Percentiles rank a stretch among this genome's conserved stretches.
phyloP scores from a whole-genome alignment of 495 filamentous ascomycete genomes.

The Penicillium macrosclerotiorum region DNA sequence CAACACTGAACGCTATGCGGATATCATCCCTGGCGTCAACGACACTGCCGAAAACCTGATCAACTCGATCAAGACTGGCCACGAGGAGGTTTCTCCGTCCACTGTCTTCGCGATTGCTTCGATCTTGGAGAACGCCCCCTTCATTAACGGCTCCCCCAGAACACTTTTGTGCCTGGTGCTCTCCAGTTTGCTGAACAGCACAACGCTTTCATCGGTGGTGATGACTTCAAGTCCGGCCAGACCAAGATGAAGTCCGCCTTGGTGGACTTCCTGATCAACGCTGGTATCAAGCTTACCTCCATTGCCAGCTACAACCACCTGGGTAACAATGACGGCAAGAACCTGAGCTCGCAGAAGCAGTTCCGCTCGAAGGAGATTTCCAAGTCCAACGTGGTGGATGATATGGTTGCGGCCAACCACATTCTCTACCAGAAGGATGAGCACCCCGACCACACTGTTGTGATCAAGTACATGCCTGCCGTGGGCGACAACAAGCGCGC shows the following conservation, averaged over 20 bases:
- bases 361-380: slow-evolving; percentile 99
- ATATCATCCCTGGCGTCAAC: slow-evolving; percentile 84
- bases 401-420: slow-evolving; percentile 95
- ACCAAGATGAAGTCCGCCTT: slow-evolving; percentile 99
- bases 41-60: slow-evolving; percentile 94
- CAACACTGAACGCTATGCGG: slow-evolving; percentile 96
- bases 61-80: slow-evolving; percentile 78
- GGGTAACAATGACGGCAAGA: slow-evolving; percentile 99
- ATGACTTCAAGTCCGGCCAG: slow-evolving; percentile 99
- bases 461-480: slow-evolving; percentile 99
- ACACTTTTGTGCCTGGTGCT: slow-evolving; percentile 94
- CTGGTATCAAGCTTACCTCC: slow-evolving; percentile 97
- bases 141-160: slow-evolving; percentile 99
- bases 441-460: slow-evolving; percentile 85
- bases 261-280: slow-evolving; percentile 97
- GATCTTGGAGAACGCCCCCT: slow-evolving; percentile 84
- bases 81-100: slow-evolving; percentile 87
- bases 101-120: slow-evolving; percentile 94
- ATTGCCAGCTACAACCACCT: slow-evolving; percentile 99
- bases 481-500: slow-evolving; percentile 99
- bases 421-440: slow-evolving; percentile 87
- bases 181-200: slow-evolving; percentile 87
- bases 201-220: slow-evolving; percentile 89
- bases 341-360: slow-evolving; percentile 93
- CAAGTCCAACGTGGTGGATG: slow-evolving; percentile 98